These are phyloP conservation scores for Hymenoscyphus fraxineus DNA, from an alignment of 2,329 filamentous ascomycete genomes.

Conservation along the genomic window DNA sequence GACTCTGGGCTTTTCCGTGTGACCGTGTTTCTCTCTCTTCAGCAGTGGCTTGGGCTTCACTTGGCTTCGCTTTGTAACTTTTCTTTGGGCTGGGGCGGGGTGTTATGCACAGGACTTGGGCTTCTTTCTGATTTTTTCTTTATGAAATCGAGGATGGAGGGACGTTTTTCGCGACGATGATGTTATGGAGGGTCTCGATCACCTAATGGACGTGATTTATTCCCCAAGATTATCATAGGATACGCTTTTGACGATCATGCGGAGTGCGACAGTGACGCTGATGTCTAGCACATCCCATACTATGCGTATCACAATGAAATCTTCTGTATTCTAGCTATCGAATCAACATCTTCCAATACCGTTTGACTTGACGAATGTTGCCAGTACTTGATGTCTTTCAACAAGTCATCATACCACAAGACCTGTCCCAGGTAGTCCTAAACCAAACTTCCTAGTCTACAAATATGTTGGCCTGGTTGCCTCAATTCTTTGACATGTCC, in stretches of 20 bases:
- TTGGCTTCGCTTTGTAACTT: constrained; percentile 20
- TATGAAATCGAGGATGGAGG: constrained; percentile 15
- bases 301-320: constrained; percentile 28
- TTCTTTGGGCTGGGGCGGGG: constrained; percentile 31
- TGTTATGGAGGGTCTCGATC: constrained; percentile 29
- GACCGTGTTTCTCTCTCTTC: constrained; percentile 16
- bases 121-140: constrained; percentile 15
- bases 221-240: constrained; percentile 24
- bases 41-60: constrained; percentile 10
- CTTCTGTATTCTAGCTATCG: constrained; percentile 34
- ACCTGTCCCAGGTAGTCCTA: no score
- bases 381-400: neutral
- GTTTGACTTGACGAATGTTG: no score
- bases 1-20: constrained; percentile 16
- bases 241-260: constrained; percentile 24
- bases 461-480: neutral
- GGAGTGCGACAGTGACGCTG: constrained; percentile 22
- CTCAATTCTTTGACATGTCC: neutral
- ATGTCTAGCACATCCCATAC: constrained; percentile 26
- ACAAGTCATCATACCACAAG: no score
- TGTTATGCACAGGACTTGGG: constrained; percentile 23
- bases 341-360: neutral
- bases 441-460: no score
- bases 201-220: constrained; percentile 23
- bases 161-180: constrained; percentile 22